These are phyloP conservation scores for Moniliella sp. DNA, from an alignment of 1,284 basidiomycete species.

Conservation along the genomic window DNA sequence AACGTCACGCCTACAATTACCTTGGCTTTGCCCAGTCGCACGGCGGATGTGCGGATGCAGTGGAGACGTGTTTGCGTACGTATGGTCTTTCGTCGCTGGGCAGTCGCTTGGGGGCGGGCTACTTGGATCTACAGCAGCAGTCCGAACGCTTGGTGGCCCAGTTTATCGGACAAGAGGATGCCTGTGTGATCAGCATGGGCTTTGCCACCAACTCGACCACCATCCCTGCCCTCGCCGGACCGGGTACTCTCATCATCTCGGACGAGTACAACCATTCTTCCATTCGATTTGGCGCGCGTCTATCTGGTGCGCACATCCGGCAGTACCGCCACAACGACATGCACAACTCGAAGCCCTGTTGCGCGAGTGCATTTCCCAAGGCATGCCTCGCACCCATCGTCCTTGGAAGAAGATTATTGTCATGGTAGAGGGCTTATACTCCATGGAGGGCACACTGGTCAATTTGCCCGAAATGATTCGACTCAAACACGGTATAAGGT, in stretches of 20 bases:
- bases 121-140: constrained; percentile 58
- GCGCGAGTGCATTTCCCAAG: constrained; percentile 80
- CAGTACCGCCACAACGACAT: constrained; percentile 97
- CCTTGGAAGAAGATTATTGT: constrained; percentile 97
- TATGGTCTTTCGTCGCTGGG: constrained; percentile 56
- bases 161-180: constrained; percentile 71
- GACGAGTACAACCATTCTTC: constrained; percentile 93
- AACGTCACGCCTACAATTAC: constrained; percentile 98
- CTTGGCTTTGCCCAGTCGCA: constrained; percentile 87
- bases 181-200: constrained; percentile 81
- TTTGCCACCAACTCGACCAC: constrained; percentile 93
- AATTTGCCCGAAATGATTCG: constrained; percentile 64
- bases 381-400: constrained; percentile 83
- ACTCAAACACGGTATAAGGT: constrained; percentile 89
- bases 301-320: constrained; percentile 69
- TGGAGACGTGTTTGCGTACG: constrained; percentile 40
- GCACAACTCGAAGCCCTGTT: constrained; percentile 59
- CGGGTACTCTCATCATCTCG: constrained; percentile 83
- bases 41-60: constrained; percentile 78
- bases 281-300: constrained; percentile 72
- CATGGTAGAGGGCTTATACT: constrained; percentile 84
- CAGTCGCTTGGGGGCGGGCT: constrained; percentile 58
- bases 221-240: constrained; percentile 70
- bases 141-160: constrained; percentile 69
- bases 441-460: constrained; percentile 87